Percentiles rank a stretch among this genome's conserved stretches.
Evolutionary conservation across 805 yeast genomes (phyloP).

Genomic region (Lipomyces yamadae): DNA sequence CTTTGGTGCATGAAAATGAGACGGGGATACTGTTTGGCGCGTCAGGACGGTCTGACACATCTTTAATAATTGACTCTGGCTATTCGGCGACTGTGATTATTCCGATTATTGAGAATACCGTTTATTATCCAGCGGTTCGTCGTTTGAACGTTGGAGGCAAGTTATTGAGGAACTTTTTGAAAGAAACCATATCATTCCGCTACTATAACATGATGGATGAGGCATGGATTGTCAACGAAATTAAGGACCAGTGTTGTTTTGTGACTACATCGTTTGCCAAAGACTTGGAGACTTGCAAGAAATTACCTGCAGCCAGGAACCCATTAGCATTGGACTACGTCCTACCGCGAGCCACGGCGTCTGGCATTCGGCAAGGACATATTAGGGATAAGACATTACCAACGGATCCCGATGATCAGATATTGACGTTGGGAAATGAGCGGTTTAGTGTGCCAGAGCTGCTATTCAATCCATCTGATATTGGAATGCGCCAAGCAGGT

Average conservation of each 20-base stretch:
- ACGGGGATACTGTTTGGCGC: constrained; percentile 1
- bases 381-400: constrained; percentile 49
- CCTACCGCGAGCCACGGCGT: constrained; percentile 66
- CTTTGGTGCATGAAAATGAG: constrained; percentile 31
- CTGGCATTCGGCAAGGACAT: constrained; percentile 62
- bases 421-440: constrained; percentile 75
- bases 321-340: constrained; percentile 50
- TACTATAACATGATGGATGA: constrained; percentile 95
- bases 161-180: constrained; percentile 75
- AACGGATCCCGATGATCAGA: constrained; percentile 51
- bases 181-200: constrained; percentile 85
- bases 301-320: constrained; percentile 17
- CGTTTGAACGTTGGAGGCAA: constrained; percentile 88
- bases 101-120: constrained; percentile 80
- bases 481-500: constrained; percentile 80
- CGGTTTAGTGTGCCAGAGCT: constrained; percentile 87
- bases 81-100: constrained; percentile 84
- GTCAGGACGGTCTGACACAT: constrained; percentile 55
- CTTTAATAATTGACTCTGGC: constrained; percentile 85
- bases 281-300: constrained; percentile 48
- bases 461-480: constrained; percentile 80
- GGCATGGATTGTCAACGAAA: constrained; percentile 77
- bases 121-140: constrained; percentile 67
- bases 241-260: constrained; percentile 78
- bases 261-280: constrained; percentile 63